Evolutionary conservation across 2,329 filamentous ascomycete genomes (phyloP).

Genomic region (Fusarium sp.): DNA sequence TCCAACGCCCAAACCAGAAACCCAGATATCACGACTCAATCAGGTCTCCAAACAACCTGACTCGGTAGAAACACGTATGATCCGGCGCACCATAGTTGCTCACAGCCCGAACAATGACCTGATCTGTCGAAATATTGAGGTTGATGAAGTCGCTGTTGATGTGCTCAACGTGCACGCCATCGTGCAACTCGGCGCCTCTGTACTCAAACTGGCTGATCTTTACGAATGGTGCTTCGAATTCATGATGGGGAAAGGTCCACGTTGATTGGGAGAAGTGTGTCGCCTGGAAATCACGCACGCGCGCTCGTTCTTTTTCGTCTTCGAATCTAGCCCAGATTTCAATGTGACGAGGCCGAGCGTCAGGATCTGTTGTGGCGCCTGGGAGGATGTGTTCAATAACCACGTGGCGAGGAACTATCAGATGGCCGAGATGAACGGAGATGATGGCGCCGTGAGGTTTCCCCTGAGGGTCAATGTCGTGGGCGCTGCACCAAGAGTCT

Average conservation of each 20-base stretch:
- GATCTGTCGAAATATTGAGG: conserved; percentile 61
- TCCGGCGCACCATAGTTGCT: conserved; percentile 68
- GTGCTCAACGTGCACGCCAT: conserved; percentile 63
- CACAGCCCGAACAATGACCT: conserved; percentile 65
- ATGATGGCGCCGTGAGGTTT: conserved; percentile 70
- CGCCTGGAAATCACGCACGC: conserved; percentile 57
- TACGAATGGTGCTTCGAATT: conserved; percentile 58
- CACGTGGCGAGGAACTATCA: conserved; percentile 74
- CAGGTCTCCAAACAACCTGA: conserved; percentile 63
- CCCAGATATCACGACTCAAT: background rate
- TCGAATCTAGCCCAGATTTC: conserved; percentile 75
- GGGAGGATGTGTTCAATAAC: conserved; percentile 78
- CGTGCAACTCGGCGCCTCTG: conserved; percentile 55
- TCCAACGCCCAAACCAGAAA: conserved; percentile 11
- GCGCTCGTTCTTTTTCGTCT: conserved; percentile 55
- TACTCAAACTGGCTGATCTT: conserved; percentile 69
- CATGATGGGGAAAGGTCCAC: conserved; percentile 47
- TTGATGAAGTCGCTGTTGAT: conserved; percentile 62
- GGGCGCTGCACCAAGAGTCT: conserved; percentile 85
- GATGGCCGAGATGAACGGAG: conserved; percentile 67
- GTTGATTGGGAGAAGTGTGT: conserved; percentile 52
- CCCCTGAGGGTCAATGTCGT: conserved; percentile 53
- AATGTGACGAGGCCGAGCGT: conserved; percentile 72
- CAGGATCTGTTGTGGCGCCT: conserved; percentile 69
- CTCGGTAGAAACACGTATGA: conserved; percentile 74